Evolutionary conservation across 2,329 filamentous ascomycete species (phyloP).

Genomic region (Bipolaris gigantea): DNA sequence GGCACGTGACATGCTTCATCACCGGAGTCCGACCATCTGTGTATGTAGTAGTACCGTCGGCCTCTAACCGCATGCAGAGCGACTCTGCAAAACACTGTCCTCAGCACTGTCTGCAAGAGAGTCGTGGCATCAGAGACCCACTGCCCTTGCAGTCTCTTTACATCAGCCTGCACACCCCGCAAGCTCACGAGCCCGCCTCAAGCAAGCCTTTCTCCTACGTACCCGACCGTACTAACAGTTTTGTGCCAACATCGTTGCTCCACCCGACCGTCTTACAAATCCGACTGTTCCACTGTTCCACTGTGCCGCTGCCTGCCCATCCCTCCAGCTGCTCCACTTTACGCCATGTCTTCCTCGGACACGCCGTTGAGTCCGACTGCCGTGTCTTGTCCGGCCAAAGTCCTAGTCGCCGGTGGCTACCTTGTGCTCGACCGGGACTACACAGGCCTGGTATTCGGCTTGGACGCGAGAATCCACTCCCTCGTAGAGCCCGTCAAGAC

Average conservation of each 20-base stretch:
- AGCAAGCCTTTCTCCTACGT: constrained; percentile 15
- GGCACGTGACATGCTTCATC: constrained; percentile 16
- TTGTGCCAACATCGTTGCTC: constrained; percentile 19
- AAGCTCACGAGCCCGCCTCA: constrained; percentile 15
- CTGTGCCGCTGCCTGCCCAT: constrained; percentile 1
- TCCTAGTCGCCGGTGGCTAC: constrained; percentile 91
- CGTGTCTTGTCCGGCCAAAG: constrained; percentile 93
- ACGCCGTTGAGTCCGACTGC: constrained; percentile 33
- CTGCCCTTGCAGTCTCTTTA: constrained; percentile 7
- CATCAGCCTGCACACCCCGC: constrained; percentile 19
- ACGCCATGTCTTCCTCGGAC: constrained; percentile 15
- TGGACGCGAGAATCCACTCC: constrained; percentile 66
- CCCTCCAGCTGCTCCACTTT: constrained; percentile 18
- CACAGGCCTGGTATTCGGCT: constrained; percentile 70
- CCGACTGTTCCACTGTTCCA: constrained; percentile 4
- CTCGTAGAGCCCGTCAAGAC: constrained; percentile 59
- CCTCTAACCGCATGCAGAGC: background rate
- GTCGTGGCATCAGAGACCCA: constrained; percentile 19
- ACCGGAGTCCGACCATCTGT: background rate
- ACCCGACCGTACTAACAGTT: constrained; percentile 13
- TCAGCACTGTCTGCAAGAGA: constrained; percentile 3
- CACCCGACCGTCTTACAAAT: constrained; percentile 17
- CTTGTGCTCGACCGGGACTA: constrained; percentile 87
- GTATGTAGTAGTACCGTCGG: background rate
- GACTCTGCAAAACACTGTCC: background rate